Percentiles rank a stretch among this genome's conserved stretches.
phyloP scores from a whole-genome alignment of 2,329 filamentous ascomycete genomes.

The Pseudogymnoascus sp. region DNA sequence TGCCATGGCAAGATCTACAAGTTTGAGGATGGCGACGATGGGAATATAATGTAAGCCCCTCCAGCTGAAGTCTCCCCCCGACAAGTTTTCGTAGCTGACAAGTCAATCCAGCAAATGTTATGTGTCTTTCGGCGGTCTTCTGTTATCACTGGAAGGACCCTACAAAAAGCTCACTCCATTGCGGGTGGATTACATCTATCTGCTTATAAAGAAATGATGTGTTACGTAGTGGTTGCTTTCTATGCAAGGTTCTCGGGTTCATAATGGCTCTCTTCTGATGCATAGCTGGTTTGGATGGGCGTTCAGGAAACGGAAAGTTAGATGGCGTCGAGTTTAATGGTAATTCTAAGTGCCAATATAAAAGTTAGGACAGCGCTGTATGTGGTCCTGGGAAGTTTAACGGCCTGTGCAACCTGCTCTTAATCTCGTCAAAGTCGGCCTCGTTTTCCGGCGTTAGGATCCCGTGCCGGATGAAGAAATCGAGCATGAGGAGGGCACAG shows the following conservation, averaged over 20 bases:
- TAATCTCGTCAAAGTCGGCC: conserved; percentile 68
- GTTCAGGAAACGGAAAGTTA: conserved; percentile 11
- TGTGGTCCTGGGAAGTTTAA: conserved; percentile 73
- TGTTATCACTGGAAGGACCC: conserved; percentile 86
- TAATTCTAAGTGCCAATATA: conserved; percentile 5
- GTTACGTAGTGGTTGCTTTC: conserved; percentile 1
- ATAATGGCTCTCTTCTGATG: conserved; percentile 1
- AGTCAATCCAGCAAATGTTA: conserved; percentile 68
- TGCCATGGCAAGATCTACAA: too few species aligned
- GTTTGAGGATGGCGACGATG: too few species aligned
- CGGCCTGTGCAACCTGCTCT: conserved; percentile 65
- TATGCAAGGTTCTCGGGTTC: conserved; percentile 16
- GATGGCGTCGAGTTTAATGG: conserved; percentile 11
- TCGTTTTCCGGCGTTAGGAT: conserved; percentile 75
- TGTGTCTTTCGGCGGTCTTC: conserved; percentile 83
- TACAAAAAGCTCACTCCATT: conserved; percentile 92
- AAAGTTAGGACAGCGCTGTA: conserved; percentile 24
- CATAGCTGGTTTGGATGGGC: conserved; percentile 5
- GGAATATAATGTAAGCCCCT: conserved; percentile 64
- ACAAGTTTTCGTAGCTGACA: conserved; percentile 10
- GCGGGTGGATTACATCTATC: conserved; percentile 87
- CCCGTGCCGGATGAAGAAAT: conserved; percentile 84
- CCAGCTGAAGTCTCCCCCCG: conserved; percentile 10
- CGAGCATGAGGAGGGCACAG: conserved; percentile 73
- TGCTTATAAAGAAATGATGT: conserved; percentile 80